Conservation (phyloP, 2,329 filamentous ascomycete genomes). For the Fusarium setosum region DNA sequence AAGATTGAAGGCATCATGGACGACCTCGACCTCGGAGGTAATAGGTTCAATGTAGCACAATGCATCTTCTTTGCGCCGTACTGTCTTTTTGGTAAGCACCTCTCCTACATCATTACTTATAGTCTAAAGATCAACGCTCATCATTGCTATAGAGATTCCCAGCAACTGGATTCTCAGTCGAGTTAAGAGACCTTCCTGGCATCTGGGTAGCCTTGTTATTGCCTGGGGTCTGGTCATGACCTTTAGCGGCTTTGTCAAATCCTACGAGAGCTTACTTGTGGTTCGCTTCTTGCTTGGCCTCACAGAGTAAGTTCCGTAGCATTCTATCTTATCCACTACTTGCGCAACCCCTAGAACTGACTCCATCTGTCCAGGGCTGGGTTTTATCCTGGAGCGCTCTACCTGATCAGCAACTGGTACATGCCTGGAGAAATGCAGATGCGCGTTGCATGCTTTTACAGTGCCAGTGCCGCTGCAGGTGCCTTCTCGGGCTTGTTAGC, state of each 20-base stretch:
- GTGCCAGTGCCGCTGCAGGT: neutral
- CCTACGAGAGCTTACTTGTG: neutral
- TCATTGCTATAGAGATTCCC: neutral
- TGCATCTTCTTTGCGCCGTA: neutral
- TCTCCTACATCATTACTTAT: neutral
- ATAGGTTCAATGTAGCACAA: neutral
- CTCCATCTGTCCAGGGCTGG: neutral
- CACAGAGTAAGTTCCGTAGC: neutral
- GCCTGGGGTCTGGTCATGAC: neutral
- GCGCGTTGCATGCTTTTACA: constrained; percentile 1
- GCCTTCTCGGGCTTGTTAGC: constrained; percentile 3
- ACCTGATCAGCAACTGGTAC: neutral
- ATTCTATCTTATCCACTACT: neutral
- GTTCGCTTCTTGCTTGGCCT: neutral
- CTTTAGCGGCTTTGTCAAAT: neutral
- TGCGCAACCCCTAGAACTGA: neutral
- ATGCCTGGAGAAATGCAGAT: neutral
- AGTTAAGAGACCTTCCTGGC: neutral
- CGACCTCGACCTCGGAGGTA: neutral
- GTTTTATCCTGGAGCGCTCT: constrained; percentile 3
- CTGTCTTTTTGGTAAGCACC: neutral
- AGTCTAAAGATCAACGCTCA: neutral
- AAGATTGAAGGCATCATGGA: neutral
- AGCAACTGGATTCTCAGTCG: neutral
- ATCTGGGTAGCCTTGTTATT: neutral